These are phyloP conservation scores for Carex kokanica DNA, from an alignment of 176 grass and related monocot genomes.

Conservation along the genomic window DNA sequence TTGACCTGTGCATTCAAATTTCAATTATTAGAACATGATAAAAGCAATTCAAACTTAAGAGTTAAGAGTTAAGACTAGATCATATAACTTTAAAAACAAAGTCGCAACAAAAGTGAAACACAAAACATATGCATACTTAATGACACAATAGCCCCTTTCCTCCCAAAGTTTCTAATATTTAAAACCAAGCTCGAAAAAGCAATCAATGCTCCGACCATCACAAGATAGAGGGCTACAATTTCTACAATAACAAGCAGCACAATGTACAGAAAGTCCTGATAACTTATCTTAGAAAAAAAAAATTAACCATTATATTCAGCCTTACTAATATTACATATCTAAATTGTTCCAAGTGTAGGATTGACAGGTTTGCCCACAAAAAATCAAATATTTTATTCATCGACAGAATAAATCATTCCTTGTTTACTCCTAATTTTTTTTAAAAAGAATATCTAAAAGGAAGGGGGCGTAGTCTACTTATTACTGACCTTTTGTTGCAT, in stretches of 20 bases:
- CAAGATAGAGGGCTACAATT: background rate
- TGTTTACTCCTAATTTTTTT: background rate
- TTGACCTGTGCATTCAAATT: constrained; percentile 52
- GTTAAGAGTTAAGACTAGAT: background rate
- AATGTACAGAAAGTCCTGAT: background rate
- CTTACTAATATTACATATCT: background rate
- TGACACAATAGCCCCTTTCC: background rate
- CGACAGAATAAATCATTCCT: background rate
- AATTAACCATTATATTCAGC: background rate
- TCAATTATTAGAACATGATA: background rate
- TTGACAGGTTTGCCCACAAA: background rate
- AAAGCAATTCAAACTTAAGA: background rate
- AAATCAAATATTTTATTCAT: too few relatives aligned
- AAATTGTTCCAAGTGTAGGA: background rate
- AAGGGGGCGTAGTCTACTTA: constrained; percentile 1
- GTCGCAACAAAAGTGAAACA: background rate
- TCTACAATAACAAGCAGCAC: background rate
- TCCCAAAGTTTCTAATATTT: background rate
- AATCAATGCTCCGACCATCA: background rate
- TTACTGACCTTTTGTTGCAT: constrained; percentile 55
- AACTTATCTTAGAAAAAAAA: background rate
- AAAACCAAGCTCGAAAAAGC: background rate
- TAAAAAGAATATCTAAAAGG: background rate
- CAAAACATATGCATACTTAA: background rate
- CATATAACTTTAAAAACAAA: background rate